phyloP scores from a whole-genome alignment of 1,284 basidiomycete species.

The Ceratobasidium theobromae region DNA sequence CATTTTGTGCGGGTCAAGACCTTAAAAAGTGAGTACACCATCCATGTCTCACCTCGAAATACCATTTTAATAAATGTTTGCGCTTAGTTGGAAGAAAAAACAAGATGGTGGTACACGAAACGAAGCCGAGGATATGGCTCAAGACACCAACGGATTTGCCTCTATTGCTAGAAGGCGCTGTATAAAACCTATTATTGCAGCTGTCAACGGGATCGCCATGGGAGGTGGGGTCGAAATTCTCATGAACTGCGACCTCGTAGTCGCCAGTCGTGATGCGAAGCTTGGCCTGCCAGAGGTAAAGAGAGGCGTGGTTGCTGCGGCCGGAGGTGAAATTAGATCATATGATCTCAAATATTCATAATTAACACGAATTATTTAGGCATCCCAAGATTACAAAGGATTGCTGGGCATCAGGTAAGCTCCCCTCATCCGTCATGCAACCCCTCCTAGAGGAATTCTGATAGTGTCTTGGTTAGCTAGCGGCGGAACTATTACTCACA shows the following conservation, averaged over 20 bases:
- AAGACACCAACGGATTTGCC: constrained; percentile 63
- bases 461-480: too few relatives aligned
- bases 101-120: constrained; percentile 48
- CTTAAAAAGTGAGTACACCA: constrained; percentile 65
- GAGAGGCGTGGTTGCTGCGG: constrained; percentile 72
- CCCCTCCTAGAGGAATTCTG: too few relatives aligned
- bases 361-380: not conserved
- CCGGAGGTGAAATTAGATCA: constrained; percentile 60
- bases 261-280: constrained; percentile 69
- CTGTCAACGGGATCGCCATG: constrained; percentile 76
- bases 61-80: constrained; percentile 22
- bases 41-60: not conserved
- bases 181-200: constrained; percentile 79
- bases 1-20: constrained; percentile 83
- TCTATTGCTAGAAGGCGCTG: constrained; percentile 69
- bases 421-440: too few relatives aligned
- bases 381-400: constrained; percentile 61
- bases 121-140: constrained; percentile 49
- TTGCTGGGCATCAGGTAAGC: constrained; percentile 67
- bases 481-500: constrained; percentile 74
- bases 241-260: constrained; percentile 79
- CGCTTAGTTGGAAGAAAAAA: constrained; percentile 55
- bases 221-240: constrained; percentile 81
- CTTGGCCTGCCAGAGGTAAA: constrained; percentile 83
- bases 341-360: constrained; percentile 30